phyloP scores from a whole-genome alignment of 768 basidiomycete species.

The Lactarius evosmus region DNA sequence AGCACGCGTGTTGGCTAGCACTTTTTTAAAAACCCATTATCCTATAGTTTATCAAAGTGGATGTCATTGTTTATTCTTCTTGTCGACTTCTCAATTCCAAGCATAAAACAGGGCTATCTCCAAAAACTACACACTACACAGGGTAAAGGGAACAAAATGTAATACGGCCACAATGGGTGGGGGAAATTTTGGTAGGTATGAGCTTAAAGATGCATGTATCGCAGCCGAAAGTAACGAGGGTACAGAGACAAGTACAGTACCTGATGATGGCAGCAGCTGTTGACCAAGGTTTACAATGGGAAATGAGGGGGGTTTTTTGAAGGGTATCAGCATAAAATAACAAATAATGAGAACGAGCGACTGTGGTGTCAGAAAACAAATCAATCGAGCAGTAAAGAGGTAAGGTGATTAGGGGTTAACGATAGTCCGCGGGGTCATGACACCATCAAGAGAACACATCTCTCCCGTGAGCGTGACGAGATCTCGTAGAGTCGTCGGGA shows the following conservation, averaged over 20 bases:
- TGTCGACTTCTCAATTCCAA: background rate
- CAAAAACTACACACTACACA: background rate
- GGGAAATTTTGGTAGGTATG: background rate
- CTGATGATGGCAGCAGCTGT: slow-evolving; percentile 9
- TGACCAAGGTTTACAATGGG: slow-evolving; percentile 3
- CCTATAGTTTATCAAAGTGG: background rate
- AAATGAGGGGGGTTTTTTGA: background rate
- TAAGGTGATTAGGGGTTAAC: background rate
- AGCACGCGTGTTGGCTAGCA: background rate
- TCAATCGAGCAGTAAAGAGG: background rate
- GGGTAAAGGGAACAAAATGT: slow-evolving; percentile 9
- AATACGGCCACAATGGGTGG: slow-evolving; percentile 9
- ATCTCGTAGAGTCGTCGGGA: slow-evolving; percentile 20
- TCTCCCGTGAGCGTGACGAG: slow-evolving; percentile 9
- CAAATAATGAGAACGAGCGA: background rate
- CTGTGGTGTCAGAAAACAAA: slow-evolving; percentile 3
- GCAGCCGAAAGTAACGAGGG: slow-evolving; percentile 7
- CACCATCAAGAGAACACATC: slow-evolving; percentile 12
- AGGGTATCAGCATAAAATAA: slow-evolving; percentile 12
- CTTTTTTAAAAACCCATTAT: background rate
- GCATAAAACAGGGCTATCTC: background rate
- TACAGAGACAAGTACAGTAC: slow-evolving; percentile 18
- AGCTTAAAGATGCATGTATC: slow-evolving; percentile 14
- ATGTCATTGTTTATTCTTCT: background rate
- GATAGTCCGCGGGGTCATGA: background rate